Evolutionary conservation across 345 rosid genomes (phyloP), one percentile per base, ranked within the genome.

Genomic region (Adansonia digitata): DNA sequence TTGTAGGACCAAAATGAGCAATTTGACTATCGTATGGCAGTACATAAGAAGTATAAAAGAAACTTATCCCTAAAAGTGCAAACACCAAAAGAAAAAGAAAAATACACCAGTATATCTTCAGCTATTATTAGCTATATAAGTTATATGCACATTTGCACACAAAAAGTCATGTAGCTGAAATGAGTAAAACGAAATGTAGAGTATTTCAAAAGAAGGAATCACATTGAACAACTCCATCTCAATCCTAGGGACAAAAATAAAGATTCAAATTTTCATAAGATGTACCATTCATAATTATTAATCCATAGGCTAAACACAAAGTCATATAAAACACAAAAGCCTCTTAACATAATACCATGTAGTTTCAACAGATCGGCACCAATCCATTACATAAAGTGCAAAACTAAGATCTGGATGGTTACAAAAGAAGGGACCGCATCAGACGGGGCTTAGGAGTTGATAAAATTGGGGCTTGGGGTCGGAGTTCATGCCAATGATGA

Each of bases 401-500:
- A 77, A 77, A 79, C 73, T 74, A 48, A 68, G 69, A 73, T 46
- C 42, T n/a, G 57, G 51, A 40, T 18, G 72, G 75, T 79, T 20
- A 7, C 17, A n/a, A 26, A 66, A 52, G 72, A 74, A 27, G 45
- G 7, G 2, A 26, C 12, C 2, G 43, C 40, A 46, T 88, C 83
- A 95, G 37, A 93, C 94, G 1, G 99, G 98, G 78, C 91, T 84
- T 69, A 94, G 87, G 73, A 94, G 97, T 89, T 94, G 98, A 65
- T 85, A 90, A 46, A 91, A 82, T 82, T 88, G 95, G 11, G 97
- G 98, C 73, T 92, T 92, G 2, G 97, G 97, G 20, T 94, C 97
- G 59, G 98, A 88, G 81, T 90, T 92, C 97, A 94, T 92, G 84
- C 98, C 97, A 78, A 94, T 71, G 86, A 92, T 75, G 84, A 92